These are phyloP conservation scores for Lentinula aciculospora DNA, from an alignment of 768 basidiomycete species.

Conservation along the genomic window DNA sequence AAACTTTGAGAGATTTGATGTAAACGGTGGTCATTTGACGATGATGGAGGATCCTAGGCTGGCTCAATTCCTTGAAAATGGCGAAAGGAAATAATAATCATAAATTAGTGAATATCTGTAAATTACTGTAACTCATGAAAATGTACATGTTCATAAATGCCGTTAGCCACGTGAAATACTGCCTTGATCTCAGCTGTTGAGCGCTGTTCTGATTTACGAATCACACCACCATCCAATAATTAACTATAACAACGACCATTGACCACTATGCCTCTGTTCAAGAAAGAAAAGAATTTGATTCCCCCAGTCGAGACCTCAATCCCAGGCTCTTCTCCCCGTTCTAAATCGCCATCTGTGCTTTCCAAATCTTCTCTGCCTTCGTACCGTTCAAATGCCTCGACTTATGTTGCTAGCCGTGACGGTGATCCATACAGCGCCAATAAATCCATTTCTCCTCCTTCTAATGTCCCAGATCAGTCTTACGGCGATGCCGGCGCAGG, in stretches of 20 bases:
- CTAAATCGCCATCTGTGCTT: slow-evolving; percentile 23
- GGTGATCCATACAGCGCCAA: slow-evolving; percentile 22
- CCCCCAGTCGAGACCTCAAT: slow-evolving; percentile 51
- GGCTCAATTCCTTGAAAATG: not conserved
- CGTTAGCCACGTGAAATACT: not conserved
- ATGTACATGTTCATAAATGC: too few relatives aligned
- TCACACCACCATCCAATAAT: too few relatives aligned
- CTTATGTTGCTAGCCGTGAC: slow-evolving; percentile 68
- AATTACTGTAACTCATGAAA: too few relatives aligned
- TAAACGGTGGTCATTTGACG: slow-evolving; percentile 2
- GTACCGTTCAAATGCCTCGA: slow-evolving; percentile 47
- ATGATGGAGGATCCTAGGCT: slow-evolving; percentile 3
- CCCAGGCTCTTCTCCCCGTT: slow-evolving; percentile 18
- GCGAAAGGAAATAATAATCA: not conserved
- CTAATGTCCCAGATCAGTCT: not conserved
- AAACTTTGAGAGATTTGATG: slow-evolving; percentile 3
- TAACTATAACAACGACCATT: too few relatives aligned
- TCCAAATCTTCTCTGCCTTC: slow-evolving; percentile 34
- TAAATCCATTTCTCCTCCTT: not conserved
- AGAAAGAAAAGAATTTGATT: slow-evolving; percentile 58
- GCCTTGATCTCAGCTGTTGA: too few relatives aligned
- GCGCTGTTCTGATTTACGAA: too few relatives aligned
- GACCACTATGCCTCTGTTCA: slow-evolving; percentile 58
- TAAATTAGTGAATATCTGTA: not conserved
- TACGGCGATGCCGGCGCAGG: not conserved